Evolutionary conservation across 148 eudicot genomes (phyloP).

Genomic region (Vaccinium myrtillus): DNA sequence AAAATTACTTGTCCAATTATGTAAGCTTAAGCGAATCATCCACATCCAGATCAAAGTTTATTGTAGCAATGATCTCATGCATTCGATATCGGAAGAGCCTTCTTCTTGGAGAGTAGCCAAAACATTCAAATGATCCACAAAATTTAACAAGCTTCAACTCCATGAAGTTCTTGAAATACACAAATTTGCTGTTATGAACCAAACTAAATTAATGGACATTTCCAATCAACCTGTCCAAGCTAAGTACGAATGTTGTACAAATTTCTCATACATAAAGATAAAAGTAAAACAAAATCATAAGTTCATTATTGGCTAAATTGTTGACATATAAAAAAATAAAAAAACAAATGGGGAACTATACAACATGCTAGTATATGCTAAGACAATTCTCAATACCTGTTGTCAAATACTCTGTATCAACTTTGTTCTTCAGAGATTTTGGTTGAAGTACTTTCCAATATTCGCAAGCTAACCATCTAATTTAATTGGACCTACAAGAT

Average conservation of each 20-base stretch:
- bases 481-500: neutral
- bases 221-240: neutral
- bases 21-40: neutral
- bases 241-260: neutral
- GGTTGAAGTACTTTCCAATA: neutral
- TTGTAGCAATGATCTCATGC: no score
- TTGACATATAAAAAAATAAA: neutral
- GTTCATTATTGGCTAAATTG: neutral
- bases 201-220: neutral
- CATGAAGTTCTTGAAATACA: neutral
- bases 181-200: no score
- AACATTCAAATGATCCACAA: neutral
- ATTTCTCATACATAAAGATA: neutral
- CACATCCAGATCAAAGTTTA: neutral
- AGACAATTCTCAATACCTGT: neutral
- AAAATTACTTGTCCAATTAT: neutral
- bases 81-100: no score
- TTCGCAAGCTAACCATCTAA: neutral
- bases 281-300: neutral
- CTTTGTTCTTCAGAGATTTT: neutral
- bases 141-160: neutral
- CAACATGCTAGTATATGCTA: neutral
- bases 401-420: neutral
- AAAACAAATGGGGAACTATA: neutral
- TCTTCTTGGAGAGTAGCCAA: neutral